Percentiles rank a stretch among this genome's conserved stretches.
These are phyloP conservation scores for Torrubiellomyces zombiae DNA, from an alignment of 2,329 filamentous ascomycete genomes.

Conservation along the genomic window DNA sequence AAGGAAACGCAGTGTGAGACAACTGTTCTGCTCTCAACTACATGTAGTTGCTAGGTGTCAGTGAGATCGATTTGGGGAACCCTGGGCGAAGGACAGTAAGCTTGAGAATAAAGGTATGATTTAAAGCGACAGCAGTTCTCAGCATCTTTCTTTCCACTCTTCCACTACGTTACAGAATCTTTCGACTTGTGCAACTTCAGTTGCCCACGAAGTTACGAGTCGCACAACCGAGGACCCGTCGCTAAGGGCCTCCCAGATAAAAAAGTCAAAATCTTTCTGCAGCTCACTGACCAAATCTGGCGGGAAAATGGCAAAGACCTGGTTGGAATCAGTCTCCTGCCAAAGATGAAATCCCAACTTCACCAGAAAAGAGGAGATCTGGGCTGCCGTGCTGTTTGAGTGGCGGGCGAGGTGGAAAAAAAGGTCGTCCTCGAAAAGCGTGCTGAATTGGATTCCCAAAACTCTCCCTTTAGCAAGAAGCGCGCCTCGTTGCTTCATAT, in stretches of 20 bases:
- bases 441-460: constrained; percentile 31
- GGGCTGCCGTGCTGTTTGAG: constrained; percentile 26
- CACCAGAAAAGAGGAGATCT: constrained; percentile 24
- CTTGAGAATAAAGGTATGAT: no score
- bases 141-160: no score
- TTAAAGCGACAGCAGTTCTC: no score
- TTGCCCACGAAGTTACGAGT: constrained; percentile 33
- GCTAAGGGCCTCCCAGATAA: constrained; percentile 27
- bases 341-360: constrained; percentile 22
- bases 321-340: constrained; percentile 31
- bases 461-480: constrained; percentile 31
- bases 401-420: constrained; percentile 28
- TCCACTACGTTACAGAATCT: constrained; percentile 15
- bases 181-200: constrained; percentile 23
- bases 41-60: no score
- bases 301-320: constrained; percentile 30
- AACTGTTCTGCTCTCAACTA: no score
- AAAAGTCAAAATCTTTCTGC: constrained; percentile 27
- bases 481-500: constrained; percentile 33
- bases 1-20: no score
- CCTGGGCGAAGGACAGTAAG: no score
- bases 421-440: constrained; percentile 26
- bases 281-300: constrained; percentile 18
- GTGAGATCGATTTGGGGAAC: no score
- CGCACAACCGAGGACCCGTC: constrained; percentile 23